Evolutionary conservation across 495 filamentous ascomycete species (phyloP).

Genomic region (Hypoxylon lenormandii): DNA sequence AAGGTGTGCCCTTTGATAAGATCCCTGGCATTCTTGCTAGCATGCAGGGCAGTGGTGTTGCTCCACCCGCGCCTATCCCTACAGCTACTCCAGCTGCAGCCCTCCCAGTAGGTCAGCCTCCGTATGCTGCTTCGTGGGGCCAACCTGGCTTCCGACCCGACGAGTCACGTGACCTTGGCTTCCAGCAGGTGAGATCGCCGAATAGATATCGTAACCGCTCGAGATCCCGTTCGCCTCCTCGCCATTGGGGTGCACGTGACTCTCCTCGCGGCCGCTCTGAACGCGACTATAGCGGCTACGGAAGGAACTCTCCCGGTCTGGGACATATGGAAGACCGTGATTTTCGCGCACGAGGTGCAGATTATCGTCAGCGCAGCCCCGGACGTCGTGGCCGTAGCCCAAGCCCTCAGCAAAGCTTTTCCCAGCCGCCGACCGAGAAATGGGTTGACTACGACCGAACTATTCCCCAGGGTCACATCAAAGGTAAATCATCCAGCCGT

Average conservation of each 20-base stretch:
- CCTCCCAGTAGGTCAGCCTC: conserved; percentile 43
- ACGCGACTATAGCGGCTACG: conserved; percentile 58
- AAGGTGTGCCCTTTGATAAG: conserved; percentile 60
- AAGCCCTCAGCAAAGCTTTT: conserved; percentile 60
- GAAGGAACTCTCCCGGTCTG: conserved; percentile 65
- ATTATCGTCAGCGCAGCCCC: conserved; percentile 89
- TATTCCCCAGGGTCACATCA: conserved; percentile 80
- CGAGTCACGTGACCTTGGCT: conserved; percentile 73
- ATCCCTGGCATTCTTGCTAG: conserved; percentile 60
- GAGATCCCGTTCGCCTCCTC: conserved; percentile 75
- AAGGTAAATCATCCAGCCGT: conserved; percentile 65
- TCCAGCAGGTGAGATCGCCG: conserved; percentile 66
- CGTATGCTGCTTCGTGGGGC: conserved; percentile 47
- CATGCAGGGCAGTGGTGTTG: conserved; percentile 53
- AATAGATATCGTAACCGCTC: conserved; percentile 77
- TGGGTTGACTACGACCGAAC: conserved; percentile 82
- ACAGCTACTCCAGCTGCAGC: conserved; percentile 41
- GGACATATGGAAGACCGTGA: conserved; percentile 70
- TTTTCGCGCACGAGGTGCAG: conserved; percentile 66
- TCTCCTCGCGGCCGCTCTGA: conserved; percentile 55
- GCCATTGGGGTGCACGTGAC: conserved; percentile 69
- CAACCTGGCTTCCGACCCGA: conserved; percentile 56
- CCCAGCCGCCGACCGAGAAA: conserved; percentile 67
- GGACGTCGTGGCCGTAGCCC: conserved; percentile 72
- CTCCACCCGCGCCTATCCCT: conserved; percentile 28